Evolutionary conservation across 495 filamentous ascomycete species (phyloP), one percentile per base, ranked within the genome.

Genomic region (Lasiosphaeris hirsuta): DNA sequence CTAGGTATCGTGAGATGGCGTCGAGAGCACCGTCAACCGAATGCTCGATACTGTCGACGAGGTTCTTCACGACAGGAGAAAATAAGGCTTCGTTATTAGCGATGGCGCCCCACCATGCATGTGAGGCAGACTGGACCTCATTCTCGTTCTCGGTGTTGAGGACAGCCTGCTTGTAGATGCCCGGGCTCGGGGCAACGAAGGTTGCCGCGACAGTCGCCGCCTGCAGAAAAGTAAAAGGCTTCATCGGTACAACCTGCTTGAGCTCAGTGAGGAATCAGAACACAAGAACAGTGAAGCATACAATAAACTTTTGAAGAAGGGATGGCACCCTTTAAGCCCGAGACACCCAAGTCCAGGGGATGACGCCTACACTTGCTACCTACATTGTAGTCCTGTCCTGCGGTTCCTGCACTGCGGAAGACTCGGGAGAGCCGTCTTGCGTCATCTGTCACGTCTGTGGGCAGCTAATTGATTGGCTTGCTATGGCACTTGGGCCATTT

Each of bases 1-100:
- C 67, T 23, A 75, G 65, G 54, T 78, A 69, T 30, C 69, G 63
- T 51, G 81, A 62, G 34, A 78, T 64, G 50, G 44, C 55, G 35
- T 67, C 23, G 19, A 60, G 34, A 17, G 23, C 15, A 18, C 44
- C 46, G 30, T 57, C 45, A 15, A 57, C 15, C 10, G 43, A 4
- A 42, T 38, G 23, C 34, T 56, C 43, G 11, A 47, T 30, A 4
- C 34, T 42, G 54, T 40, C 37, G 11, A 17, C 54, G 5, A 57
- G 17, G 35, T 39, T 35, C 2, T 33, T 36, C 46, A 37, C n/a
- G 40, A 30, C 23, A 5, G 23, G 23, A 5, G 5, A 30, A 30
- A 30, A 30, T 30, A 55, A 18, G 0, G 14, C 15, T 19, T 46
- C 15, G 6, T 19, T 8, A n/a, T 39, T 14, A 0, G 35, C 13